Conservation (phyloP, 139 green algal species). For the Mesotaenium endlicherianum region DNA sequence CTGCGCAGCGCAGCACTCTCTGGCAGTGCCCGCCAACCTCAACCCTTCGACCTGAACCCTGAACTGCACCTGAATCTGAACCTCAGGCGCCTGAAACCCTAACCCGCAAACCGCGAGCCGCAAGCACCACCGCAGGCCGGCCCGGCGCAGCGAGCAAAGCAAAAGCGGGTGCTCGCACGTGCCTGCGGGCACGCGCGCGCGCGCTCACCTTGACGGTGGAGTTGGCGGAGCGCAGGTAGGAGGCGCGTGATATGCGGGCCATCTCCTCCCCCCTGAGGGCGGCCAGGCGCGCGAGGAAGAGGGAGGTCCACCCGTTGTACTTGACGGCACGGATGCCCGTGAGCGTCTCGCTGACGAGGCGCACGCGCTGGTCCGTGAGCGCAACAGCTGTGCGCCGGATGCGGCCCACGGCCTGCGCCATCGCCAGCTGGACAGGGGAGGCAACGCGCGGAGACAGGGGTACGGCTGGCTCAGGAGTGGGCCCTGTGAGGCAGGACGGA, state of each 20-base stretch:
- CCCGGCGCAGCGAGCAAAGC: background rate
- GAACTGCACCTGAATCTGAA: too few species aligned
- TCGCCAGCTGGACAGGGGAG: conserved; percentile 17
- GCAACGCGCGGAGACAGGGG: too few species aligned
- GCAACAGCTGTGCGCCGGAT: conserved; percentile 19
- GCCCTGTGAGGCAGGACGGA: too few species aligned
- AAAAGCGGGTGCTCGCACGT: background rate
- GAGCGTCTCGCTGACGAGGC: conserved; percentile 25
- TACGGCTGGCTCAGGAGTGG: too few species aligned
- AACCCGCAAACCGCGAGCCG: too few species aligned
- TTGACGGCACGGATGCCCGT: conserved; percentile 25
- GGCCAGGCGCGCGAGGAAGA: conserved; percentile 30
- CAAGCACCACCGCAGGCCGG: background rate
- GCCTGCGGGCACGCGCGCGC: background rate
- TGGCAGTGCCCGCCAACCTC: too few species aligned
- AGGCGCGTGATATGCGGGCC: background rate
- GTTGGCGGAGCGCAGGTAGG: conserved; percentile 33
- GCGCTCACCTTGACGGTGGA: conserved; percentile 32
- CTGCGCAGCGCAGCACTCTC: too few species aligned
- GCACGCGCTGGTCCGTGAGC: conserved; percentile 35
- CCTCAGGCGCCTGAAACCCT: too few species aligned
- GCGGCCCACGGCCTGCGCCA: conserved; percentile 9
- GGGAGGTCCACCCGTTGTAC: conserved; percentile 26
- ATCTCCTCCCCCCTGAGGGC: conserved; percentile 19
- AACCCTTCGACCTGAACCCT: too few species aligned